phyloP scores from a whole-genome alignment of 371 early-diverging fungal genomes.

The Conidiobolus incongruus region DNA sequence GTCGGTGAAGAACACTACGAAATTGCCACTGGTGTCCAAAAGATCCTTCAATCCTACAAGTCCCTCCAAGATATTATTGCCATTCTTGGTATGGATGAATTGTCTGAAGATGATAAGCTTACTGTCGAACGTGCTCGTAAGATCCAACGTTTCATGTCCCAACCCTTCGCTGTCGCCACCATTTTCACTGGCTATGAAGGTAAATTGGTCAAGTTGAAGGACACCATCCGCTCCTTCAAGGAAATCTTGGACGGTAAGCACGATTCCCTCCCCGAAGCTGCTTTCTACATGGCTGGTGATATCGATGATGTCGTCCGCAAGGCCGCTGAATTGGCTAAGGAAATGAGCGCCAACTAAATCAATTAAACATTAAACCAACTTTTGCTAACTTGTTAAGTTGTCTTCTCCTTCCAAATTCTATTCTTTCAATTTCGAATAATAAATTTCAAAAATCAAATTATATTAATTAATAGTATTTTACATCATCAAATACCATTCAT shows the following conservation, averaged over 20 bases:
- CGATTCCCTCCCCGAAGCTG: constrained; percentile 83
- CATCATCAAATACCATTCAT: no score
- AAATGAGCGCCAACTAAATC: constrained; percentile 6
- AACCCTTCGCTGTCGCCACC: constrained; percentile 91
- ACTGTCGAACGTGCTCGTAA: constrained; percentile 90
- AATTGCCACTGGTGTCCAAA: constrained; percentile 83
- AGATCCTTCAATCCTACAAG: constrained; percentile 93
- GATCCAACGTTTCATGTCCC: constrained; percentile 94
- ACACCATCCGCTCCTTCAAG: constrained; percentile 90
- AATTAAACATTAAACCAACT: no score
- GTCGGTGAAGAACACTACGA: constrained; percentile 91
- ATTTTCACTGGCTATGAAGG: constrained; percentile 97
- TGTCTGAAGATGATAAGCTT: constrained; percentile 95
- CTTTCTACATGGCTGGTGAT: constrained; percentile 97
- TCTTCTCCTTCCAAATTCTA: no score
- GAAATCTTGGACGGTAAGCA: constrained; percentile 93
- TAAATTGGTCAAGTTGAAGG: constrained; percentile 77
- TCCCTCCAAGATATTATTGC: constrained; percentile 96
- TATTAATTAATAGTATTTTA: no score
- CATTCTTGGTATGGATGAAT: constrained; percentile 93
- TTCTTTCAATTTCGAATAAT: no score
- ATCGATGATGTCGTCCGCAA: constrained; percentile 85
- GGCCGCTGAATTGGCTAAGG: constrained; percentile 72
- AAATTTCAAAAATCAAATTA: no score
- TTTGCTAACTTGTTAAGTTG: no score